phyloP scores from a whole-genome alignment of 2,329 filamentous ascomycete genomes.

The Arthrobotrys conoides region DNA sequence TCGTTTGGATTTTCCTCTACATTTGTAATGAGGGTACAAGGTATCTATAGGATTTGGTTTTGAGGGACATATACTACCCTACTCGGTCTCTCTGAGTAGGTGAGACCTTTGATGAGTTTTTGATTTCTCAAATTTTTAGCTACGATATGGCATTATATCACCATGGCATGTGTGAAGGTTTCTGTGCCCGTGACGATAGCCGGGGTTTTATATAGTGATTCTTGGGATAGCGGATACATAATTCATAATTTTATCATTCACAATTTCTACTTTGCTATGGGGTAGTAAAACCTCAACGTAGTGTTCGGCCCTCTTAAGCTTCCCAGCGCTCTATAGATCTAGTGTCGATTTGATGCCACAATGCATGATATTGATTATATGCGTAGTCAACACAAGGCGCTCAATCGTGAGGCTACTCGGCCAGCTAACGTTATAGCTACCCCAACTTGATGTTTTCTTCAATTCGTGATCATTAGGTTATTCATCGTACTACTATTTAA shows the following conservation, averaged over 20 bases:
- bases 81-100: background rate
- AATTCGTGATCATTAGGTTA: no score
- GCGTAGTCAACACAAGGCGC: no score
- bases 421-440: no score
- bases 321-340: no score
- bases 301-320: no score
- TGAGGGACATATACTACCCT: background rate
- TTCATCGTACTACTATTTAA: no score
- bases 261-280: background rate
- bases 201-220: background rate
- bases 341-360: no score
- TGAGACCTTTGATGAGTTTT: background rate
- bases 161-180: background rate
- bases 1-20: background rate
- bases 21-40: conserved; percentile 8
- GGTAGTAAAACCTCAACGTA: no score
- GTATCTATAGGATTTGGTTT: background rate
- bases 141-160: conserved; percentile 2
- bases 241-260: background rate
- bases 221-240: background rate
- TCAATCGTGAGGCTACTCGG: no score
- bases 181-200: background rate
- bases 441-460: no score
- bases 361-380: no score
- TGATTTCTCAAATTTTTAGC: background rate